phyloP scores from a whole-genome alignment of 257 asterid genomes.

The Ballota nigra region DNA sequence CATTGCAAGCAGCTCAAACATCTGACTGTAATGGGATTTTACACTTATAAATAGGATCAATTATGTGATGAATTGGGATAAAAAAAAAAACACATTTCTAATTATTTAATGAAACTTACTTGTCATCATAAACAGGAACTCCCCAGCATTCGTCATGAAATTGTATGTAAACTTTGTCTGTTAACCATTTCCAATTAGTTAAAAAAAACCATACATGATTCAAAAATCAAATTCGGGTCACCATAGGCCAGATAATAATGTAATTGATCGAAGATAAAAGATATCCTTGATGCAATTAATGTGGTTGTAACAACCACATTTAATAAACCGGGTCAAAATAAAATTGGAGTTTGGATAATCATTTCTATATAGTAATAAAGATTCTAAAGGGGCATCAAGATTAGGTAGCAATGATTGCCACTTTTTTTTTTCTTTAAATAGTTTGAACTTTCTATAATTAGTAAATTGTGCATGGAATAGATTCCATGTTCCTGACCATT shows the following conservation, averaged over 20 bases:
- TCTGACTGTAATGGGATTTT: constrained; percentile 39
- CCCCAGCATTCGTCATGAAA: constrained; percentile 99
- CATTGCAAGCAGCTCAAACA: constrained; percentile 86
- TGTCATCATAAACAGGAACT: constrained; percentile 88
- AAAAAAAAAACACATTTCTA: not conserved
- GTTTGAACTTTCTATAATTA: not conserved
- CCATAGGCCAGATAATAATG: too few relatives aligned
- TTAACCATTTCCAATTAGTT: not conserved
- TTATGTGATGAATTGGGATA: not conserved
- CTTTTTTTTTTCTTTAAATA: not conserved
- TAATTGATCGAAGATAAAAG: too few relatives aligned
- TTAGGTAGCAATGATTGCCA: constrained; percentile 24
- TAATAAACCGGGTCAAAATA: not conserved
- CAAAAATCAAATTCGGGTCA: not conserved
- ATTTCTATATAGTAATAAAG: not conserved
- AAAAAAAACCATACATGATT: too few relatives aligned
- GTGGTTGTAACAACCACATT: constrained; percentile 24
- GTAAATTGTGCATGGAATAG: constrained; percentile 3
- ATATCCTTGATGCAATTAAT: not conserved
- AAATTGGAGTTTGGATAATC: constrained; percentile 17
- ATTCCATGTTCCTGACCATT: not conserved
- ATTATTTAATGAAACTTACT: constrained; percentile 47
- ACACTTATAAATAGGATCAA: not conserved
- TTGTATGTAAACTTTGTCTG: constrained; percentile 75
- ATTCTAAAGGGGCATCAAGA: constrained; percentile 17